Conservation (phyloP, 225 moss, liverwort and hornwort species). For the Bryum argenteum region DNA sequence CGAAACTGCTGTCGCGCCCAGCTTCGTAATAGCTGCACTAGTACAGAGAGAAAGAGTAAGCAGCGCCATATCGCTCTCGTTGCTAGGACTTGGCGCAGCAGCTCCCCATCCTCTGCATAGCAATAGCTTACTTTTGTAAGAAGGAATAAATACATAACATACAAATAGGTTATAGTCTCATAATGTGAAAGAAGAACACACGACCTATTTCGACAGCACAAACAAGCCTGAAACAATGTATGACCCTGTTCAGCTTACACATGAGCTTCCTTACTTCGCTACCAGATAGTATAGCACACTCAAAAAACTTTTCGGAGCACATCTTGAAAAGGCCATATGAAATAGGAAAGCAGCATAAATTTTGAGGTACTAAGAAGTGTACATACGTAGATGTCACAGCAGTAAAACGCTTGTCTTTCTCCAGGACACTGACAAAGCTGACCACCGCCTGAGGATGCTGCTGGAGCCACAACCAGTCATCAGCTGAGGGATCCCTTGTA, state of each 20-base stretch:
- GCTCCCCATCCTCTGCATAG: constrained; percentile 63
- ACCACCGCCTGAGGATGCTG: constrained; percentile 63
- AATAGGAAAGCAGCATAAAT: constrained; percentile 11
- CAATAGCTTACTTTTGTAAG: constrained; percentile 16
- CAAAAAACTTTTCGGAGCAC: not conserved
- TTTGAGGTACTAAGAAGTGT: constrained; percentile 17
- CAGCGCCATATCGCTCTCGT: constrained; percentile 57
- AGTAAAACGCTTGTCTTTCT: constrained; percentile 59
- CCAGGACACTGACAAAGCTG: constrained; percentile 59
- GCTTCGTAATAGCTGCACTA: constrained; percentile 61
- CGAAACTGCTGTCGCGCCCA: constrained; percentile 60
- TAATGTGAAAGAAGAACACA: not conserved
- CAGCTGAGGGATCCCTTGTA: constrained; percentile 53
- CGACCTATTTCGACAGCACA: not conserved
- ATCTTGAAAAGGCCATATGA: constrained; percentile 5
- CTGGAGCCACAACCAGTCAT: constrained; percentile 65
- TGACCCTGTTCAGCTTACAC: constrained; percentile 11
- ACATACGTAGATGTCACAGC: constrained; percentile 63
- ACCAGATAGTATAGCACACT: not conserved
- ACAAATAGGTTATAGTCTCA: not conserved
- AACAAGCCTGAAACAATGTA: not conserved
- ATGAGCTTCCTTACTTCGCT: constrained; percentile 15
- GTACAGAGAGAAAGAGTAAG: constrained; percentile 54
- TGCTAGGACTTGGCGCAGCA: constrained; percentile 46
- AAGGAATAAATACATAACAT: too few relatives aligned